These are phyloP conservation scores for Hanseniaspora uvarum DNA, from an alignment of 1,139 yeast species.

Conservation along the genomic window DNA sequence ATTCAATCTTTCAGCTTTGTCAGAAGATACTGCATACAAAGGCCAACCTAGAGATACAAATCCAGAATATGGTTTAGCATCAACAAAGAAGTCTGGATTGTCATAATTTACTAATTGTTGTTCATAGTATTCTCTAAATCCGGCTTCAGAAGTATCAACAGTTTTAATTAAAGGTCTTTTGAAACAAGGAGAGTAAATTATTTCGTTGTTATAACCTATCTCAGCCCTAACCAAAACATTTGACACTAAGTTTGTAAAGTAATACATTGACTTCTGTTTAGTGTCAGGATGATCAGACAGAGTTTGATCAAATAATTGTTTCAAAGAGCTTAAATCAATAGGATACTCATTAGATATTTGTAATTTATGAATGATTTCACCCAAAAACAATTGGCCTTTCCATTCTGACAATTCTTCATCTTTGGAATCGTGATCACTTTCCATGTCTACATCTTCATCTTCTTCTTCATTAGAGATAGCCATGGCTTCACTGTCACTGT, in stretches of 20 bases:
- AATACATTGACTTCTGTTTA: slow-evolving; percentile 53
- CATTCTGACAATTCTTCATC: slow-evolving; percentile 44
- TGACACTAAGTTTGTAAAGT: slow-evolving; percentile 48
- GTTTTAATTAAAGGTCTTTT: slow-evolving; percentile 35
- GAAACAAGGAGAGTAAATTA: slow-evolving; percentile 38
- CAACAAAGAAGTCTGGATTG: slow-evolving; percentile 47
- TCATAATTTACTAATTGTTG: slow-evolving; percentile 45
- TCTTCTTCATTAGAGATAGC: slow-evolving; percentile 41
- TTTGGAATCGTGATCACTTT: slow-evolving; percentile 28
- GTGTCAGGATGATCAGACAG: slow-evolving; percentile 65
- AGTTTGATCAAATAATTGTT: slow-evolving; percentile 44
- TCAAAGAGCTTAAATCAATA: slow-evolving; percentile 33
- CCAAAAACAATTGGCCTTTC: slow-evolving; percentile 52
- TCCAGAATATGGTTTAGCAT: slow-evolving; percentile 49
- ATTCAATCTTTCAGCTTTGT: slow-evolving; percentile 28
- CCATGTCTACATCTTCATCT: slow-evolving; percentile 51
- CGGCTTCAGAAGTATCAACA: slow-evolving; percentile 37
- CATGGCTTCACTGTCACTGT: slow-evolving; percentile 39
- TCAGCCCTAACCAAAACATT: slow-evolving; percentile 45
- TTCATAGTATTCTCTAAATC: slow-evolving; percentile 39
- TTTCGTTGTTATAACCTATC: slow-evolving; percentile 43
- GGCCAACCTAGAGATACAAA: slow-evolving; percentile 71
- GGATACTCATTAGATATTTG: slow-evolving; percentile 49
- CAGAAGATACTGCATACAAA: slow-evolving; percentile 36
- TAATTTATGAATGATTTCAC: slow-evolving; percentile 45